Percentiles rank a stretch among this genome's conserved stretches.
phyloP scores from a whole-genome alignment of 371 early-diverging fungal species.

The Dentiscutata heterogama region DNA sequence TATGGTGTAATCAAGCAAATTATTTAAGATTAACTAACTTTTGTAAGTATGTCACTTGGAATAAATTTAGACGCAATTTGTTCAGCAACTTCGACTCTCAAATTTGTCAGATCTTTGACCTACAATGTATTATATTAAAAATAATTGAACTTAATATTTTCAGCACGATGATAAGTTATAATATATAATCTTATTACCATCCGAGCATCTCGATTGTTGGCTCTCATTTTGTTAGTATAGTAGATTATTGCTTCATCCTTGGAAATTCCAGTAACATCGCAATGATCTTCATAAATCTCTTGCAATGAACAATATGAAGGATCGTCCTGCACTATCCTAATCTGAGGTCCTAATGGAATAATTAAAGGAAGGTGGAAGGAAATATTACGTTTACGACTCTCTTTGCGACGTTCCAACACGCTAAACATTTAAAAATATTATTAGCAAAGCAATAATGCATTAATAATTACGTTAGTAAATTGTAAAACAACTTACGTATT shows the following conservation, averaged over 20 bases:
- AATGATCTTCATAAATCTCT: constrained; percentile 89
- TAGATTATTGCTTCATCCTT: constrained; percentile 86
- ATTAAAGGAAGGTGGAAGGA: constrained; percentile 93
- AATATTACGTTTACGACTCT: constrained; percentile 83
- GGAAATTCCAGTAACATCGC: constrained; percentile 69
- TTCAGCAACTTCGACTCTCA: constrained; percentile 85
- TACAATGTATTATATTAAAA: background rate
- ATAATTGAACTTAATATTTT: background rate
- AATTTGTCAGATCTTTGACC: constrained; percentile 61
- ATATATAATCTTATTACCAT: constrained; percentile 35
- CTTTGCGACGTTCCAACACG: constrained; percentile 80
- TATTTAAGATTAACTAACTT: constrained; percentile 56
- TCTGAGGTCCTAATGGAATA: constrained; percentile 91
- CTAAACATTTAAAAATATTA: constrained; percentile 47
- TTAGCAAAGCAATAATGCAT: background rate
- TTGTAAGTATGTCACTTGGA: constrained; percentile 83
- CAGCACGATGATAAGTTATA: background rate
- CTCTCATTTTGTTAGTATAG: constrained; percentile 73
- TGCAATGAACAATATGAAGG: constrained; percentile 86
- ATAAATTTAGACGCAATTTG: constrained; percentile 82
- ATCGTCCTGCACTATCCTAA: constrained; percentile 94
- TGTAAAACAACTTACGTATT: constrained; percentile 64
- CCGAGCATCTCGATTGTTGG: constrained; percentile 58
- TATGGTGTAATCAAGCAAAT: background rate
- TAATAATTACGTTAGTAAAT: background rate